Evolutionary conservation across 768 basidiomycete genomes (phyloP).

Genomic region (Boletus subparvulus): DNA sequence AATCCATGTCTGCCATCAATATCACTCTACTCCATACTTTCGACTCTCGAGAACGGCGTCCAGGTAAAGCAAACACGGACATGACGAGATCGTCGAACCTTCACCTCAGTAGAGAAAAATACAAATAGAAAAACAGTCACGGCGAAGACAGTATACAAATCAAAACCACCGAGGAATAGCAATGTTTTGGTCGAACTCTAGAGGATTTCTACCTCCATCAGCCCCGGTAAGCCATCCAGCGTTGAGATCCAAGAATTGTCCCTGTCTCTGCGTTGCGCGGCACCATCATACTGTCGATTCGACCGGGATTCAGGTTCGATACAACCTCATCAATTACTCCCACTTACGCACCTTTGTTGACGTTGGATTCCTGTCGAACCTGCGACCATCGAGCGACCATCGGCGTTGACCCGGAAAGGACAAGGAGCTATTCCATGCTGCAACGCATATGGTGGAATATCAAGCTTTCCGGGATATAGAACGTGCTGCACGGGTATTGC

Average conservation of each 20-base stretch:
- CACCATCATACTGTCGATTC: not conserved
- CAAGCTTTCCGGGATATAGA: constrained; percentile 1
- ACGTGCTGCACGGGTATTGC: not conserved
- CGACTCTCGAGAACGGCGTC: not conserved
- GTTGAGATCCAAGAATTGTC: not conserved
- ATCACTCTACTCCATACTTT: not conserved
- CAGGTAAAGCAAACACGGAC: not conserved
- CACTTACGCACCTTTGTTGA: constrained; percentile 18
- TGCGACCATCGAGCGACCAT: not conserved
- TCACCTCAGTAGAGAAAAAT: not conserved
- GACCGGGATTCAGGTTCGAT: not conserved
- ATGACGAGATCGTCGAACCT: not conserved
- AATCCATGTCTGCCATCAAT: not conserved
- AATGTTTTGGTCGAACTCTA: not conserved
- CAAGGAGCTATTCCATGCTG: not conserved
- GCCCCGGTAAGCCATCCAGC: constrained; percentile 6
- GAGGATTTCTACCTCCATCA: constrained; percentile 8
- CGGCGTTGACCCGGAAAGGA: not conserved
- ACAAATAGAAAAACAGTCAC: not conserved
- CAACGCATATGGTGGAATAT: not conserved
- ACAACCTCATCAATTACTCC: not conserved
- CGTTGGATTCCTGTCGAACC: not conserved
- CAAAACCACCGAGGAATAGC: not conserved
- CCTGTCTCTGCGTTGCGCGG: not conserved
- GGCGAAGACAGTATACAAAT: not conserved